Conservation (phyloP, 2,329 filamentous ascomycete species). For the Aspergillus ochraceoroseus region DNA sequence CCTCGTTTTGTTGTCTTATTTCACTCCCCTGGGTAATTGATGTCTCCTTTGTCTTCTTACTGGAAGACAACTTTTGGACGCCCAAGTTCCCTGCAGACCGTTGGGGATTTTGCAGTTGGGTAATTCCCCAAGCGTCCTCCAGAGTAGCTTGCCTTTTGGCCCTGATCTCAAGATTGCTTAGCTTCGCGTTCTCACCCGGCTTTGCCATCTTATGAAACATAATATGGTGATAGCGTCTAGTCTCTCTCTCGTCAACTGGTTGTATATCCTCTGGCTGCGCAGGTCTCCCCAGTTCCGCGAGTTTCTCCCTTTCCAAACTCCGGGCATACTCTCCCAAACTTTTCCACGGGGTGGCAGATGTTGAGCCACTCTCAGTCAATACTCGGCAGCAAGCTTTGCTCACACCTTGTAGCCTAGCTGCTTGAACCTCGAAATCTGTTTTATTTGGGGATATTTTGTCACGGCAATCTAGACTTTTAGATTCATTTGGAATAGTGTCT, state of each 20-base stretch:
- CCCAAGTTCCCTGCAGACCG: too few relatives aligned
- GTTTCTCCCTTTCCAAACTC: slow-evolving; percentile 8
- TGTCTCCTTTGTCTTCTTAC: background rate
- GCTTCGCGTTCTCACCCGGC: slow-evolving; percentile 14
- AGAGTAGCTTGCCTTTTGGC: slow-evolving; percentile 28
- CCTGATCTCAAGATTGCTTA: slow-evolving; percentile 17
- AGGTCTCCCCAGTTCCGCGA: slow-evolving; percentile 14
- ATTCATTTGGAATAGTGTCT: background rate
- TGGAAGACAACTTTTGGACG: background rate
- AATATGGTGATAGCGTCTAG: slow-evolving; percentile 25
- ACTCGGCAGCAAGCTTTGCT: slow-evolving; percentile 2
- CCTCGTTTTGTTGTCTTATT: slow-evolving; percentile 3
- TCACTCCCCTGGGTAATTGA: background rate
- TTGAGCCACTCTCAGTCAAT: background rate
- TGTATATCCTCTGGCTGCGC: slow-evolving; percentile 13
- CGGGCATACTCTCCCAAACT: slow-evolving; percentile 3
- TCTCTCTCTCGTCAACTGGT: slow-evolving; percentile 19
- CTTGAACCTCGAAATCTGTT: background rate
- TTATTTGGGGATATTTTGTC: background rate
- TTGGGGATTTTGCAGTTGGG: slow-evolving; percentile 14
- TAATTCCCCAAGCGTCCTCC: slow-evolving; percentile 29
- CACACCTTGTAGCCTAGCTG: slow-evolving; percentile 7
- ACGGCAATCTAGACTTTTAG: background rate
- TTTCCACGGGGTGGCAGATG: background rate
- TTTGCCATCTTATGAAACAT: slow-evolving; percentile 32